A percentile compares a stretch with the other conserved stretches of the same genome.
phyloP scores from a whole-genome alignment of 768 basidiomycete genomes.

The Phanerodontia chrysosporium region DNA sequence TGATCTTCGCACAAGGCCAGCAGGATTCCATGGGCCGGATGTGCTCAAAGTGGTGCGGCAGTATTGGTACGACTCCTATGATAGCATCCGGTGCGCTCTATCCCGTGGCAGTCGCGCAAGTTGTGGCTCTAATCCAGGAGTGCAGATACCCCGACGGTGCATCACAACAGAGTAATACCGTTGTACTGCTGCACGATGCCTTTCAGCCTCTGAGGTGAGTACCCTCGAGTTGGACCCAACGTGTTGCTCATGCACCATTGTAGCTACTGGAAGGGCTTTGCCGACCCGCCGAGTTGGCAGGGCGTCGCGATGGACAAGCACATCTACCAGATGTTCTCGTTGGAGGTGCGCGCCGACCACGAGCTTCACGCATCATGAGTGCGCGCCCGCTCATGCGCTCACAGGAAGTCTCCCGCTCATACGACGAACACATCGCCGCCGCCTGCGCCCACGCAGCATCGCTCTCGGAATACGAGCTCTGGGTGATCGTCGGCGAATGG shows the following conservation, averaged over 20 bases:
- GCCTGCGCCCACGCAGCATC: conserved; percentile 48
- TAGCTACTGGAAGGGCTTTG: conserved; percentile 64
- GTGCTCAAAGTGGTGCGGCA: conserved; percentile 49
- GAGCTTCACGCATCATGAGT: background rate
- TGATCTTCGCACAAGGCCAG: no score
- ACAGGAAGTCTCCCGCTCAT: conserved; percentile 43
- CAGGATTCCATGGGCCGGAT: conserved; percentile 53
- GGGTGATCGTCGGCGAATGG: conserved; percentile 89
- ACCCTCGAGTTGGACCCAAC: no score
- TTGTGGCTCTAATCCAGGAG: conserved; percentile 13
- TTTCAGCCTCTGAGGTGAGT: conserved; percentile 58
- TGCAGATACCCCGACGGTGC: conserved; percentile 40
- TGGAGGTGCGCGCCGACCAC: conserved; percentile 37
- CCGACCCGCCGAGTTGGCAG: conserved; percentile 43
- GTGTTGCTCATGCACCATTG: background rate
- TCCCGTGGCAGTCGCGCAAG: background rate
- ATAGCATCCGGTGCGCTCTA: conserved; percentile 55
- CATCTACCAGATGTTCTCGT: conserved; percentile 71
- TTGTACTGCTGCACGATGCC: conserved; percentile 73
- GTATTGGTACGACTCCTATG: conserved; percentile 74
- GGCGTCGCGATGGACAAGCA: conserved; percentile 83
- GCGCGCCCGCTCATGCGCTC: background rate
- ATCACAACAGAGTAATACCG: conserved; percentile 46
- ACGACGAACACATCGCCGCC: conserved; percentile 52
- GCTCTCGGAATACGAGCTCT: conserved; percentile 56